Conservation (phyloP, 2,329 filamentous ascomycete genomes). For the Onygenales sp. region DNA sequence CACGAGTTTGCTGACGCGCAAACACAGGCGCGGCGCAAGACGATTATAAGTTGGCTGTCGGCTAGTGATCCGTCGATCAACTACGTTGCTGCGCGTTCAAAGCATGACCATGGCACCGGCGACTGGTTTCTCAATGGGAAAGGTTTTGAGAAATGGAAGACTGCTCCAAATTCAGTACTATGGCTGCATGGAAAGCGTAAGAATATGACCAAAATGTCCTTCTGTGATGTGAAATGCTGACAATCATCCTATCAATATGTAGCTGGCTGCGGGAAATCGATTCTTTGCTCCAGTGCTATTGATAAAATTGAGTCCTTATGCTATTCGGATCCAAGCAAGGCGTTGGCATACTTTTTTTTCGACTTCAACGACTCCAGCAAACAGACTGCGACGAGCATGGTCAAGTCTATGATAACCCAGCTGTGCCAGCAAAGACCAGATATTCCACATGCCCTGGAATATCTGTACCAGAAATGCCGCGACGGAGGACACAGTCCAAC, state of each 20-base stretch:
- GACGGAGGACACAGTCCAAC: constrained; percentile 6
- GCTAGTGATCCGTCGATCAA: constrained; percentile 9
- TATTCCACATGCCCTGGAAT: background rate
- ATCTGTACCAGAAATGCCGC: constrained; percentile 1
- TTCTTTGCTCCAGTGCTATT: constrained; percentile 5
- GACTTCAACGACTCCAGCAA: constrained; percentile 13
- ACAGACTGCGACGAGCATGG: constrained; percentile 6
- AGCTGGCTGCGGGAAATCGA: constrained; percentile 8
- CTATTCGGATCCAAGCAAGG: background rate
- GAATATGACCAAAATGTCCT: background rate
- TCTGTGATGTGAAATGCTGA: background rate
- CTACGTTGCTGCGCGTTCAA: constrained; percentile 6
- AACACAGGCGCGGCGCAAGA: too few relatives aligned
- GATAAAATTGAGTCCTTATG: background rate
- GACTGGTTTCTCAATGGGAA: constrained; percentile 6
- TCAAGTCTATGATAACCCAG: constrained; percentile 9
- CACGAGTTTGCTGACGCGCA: background rate
- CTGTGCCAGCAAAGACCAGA: background rate
- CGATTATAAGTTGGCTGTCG: background rate
- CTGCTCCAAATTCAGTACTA: constrained; percentile 3
- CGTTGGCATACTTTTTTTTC: constrained; percentile 13
- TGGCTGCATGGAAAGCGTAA: constrained; percentile 8
- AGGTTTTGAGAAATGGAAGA: constrained; percentile 5
- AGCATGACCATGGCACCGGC: constrained; percentile 6
- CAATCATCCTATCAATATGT: background rate